Conservation (phyloP, 1,139 yeast species). For the Hanseniaspora uvarum region DNA sequence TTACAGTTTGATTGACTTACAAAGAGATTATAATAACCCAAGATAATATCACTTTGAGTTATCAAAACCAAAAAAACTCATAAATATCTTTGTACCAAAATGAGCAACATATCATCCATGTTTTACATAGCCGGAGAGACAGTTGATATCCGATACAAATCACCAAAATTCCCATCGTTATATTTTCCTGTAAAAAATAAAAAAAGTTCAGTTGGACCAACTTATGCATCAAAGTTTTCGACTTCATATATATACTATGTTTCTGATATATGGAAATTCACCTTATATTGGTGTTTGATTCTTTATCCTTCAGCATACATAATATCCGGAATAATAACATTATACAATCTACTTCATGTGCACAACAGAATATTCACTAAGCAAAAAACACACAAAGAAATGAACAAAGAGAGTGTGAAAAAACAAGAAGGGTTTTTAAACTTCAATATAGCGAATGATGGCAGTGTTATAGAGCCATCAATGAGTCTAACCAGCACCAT, state of each 20-base stretch:
- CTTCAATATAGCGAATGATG: not conserved
- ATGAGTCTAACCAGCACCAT: not conserved
- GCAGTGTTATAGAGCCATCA: not conserved
- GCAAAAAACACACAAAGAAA: not conserved
- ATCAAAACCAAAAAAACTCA: too few species aligned
- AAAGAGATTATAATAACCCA: too few species aligned
- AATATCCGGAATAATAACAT: constrained; percentile 55
- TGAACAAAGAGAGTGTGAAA: not conserved
- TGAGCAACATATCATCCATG: constrained; percentile 19
- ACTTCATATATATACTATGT: constrained; percentile 56
- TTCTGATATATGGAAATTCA: constrained; percentile 73
- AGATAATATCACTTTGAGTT: not conserved
- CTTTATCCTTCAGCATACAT: constrained; percentile 53
- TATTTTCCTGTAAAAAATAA: constrained; percentile 51
- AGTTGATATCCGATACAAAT: constrained; percentile 69
- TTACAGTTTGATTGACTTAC: too few species aligned
- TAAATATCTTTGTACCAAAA: too few species aligned
- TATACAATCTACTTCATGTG: constrained; percentile 14
- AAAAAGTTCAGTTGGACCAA: not conserved
- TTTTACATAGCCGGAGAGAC: constrained; percentile 34
- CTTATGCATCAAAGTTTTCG: constrained; percentile 32
- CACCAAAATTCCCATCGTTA: constrained; percentile 74
- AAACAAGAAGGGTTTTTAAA: not conserved
- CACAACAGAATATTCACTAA: constrained; percentile 14
- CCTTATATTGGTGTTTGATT: constrained; percentile 70